Evolutionary conservation across 1,284 basidiomycete species (phyloP).

Genomic region (Boletus sp.): DNA sequence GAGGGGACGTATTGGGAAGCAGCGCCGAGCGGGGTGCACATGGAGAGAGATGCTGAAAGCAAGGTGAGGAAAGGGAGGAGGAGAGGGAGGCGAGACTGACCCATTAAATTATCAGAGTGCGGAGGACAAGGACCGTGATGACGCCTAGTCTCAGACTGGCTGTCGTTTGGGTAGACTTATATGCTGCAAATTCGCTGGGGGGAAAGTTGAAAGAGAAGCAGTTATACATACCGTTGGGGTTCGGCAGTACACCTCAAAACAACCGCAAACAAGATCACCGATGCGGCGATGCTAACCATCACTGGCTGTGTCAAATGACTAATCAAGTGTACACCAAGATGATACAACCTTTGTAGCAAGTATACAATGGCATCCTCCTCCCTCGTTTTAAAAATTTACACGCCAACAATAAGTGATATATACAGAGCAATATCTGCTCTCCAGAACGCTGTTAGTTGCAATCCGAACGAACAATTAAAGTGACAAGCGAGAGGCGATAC

Average conservation of each 20-base stretch:
- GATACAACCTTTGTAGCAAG: conserved; percentile 23
- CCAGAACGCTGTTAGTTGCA: conserved; percentile 17
- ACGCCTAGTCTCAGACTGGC: conserved; percentile 28
- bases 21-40: conserved; percentile 28
- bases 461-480: conserved; percentile 14
- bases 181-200: conserved; percentile 30
- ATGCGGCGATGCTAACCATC: not conserved
- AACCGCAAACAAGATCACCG: conserved; percentile 17
- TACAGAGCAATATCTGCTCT: conserved; percentile 16
- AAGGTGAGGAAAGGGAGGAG: conserved; percentile 1
- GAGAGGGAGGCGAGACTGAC: conserved; percentile 14
- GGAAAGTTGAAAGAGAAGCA: not conserved
- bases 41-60: conserved; percentile 30
- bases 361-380: conserved; percentile 10
- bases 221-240: conserved; percentile 29
- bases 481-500: not conserved
- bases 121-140: conserved; percentile 28
- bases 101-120: conserved; percentile 16
- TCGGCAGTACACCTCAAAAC: conserved; percentile 25
- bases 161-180: conserved; percentile 32
- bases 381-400: conserved; percentile 5
- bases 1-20: conserved; percentile 49
- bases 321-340: conserved; percentile 9
- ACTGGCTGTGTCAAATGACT: not conserved
- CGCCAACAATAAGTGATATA: conserved; percentile 18